Base-by-base conservation (phyloP, 768 basidiomycete species). In the Lanmaoa pseudosensibilis region DNA sequence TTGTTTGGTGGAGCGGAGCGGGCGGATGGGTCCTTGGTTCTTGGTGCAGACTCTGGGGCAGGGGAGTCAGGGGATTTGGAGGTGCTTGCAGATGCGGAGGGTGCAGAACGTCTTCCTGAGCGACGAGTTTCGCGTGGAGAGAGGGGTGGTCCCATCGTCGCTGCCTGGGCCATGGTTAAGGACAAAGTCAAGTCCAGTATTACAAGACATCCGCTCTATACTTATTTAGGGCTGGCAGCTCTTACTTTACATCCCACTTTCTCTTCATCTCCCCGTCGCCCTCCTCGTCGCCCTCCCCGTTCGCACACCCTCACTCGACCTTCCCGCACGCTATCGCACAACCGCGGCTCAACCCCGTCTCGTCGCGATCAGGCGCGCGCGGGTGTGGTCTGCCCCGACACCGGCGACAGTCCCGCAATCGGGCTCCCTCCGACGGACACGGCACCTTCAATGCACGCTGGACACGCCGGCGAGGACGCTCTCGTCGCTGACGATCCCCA, bases 121-220 rank as follows among this genome's bases (percentile, higher is more conserved):
- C 89, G 86, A 64, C 89, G 79, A 50, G 87, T 86, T 74, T 90
- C 89, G 67, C 86, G 78, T 40, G 87, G 88, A 55, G 88, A 88
- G 47, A 86, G 80, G 7, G 88, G 88, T 15, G 88, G 88, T 45
- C 87, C 88, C 88, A 90, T 90, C 49, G 81, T 72, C 46, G 81
- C 81, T 46, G 82, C 75, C 69, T 86, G 85, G 50, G 86, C 81
- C 88, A 88, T 84, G 60, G 58, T 53, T 39, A 46, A 53, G 57
- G 54, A 50, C 52, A 56, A 58, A 53, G 47, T 48, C 41, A 50
- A 56, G 47, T 40, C 40, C 57, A 52, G 19, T n/a, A n/a, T n/a
- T n/a, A 46, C 39, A 36, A 40, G 47, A 37, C 12, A 8, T 38
- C 49, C 37, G 2, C 55, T 62, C 53, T 60, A 67, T 58, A 63